These are phyloP conservation scores for Rhamnella rubrinervis DNA, from an alignment of 331 rosid species.

Conservation along the genomic window DNA sequence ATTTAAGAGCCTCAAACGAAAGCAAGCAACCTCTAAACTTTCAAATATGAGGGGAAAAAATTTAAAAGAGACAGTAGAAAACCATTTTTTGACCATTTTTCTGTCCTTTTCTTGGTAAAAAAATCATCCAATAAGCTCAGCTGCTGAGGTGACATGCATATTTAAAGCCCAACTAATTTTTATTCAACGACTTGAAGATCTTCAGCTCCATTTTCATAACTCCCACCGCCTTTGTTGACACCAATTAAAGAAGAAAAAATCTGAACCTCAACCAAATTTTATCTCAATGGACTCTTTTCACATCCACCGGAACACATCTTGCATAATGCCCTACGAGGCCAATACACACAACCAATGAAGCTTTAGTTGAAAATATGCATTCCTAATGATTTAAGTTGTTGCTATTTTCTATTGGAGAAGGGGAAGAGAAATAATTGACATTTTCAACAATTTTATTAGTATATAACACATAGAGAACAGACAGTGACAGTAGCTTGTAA, in stretches of 20 bases:
- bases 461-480: too few relatives aligned
- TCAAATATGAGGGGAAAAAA: background rate
- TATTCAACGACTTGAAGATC: conserved; percentile 9
- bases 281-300: too few relatives aligned
- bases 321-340: too few relatives aligned
- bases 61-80: background rate
- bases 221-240: background rate
- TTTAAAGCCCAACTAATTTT: conserved; percentile 15
- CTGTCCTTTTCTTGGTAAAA: background rate
- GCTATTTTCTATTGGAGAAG: too few relatives aligned
- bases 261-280: background rate
- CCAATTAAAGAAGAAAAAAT: background rate
- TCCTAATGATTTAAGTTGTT: too few relatives aligned
- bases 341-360: too few relatives aligned
- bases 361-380: too few relatives aligned
- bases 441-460: background rate
- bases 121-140: conserved; percentile 1
- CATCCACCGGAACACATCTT: too few relatives aligned
- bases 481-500: background rate
- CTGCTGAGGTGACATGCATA: background rate
- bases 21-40: too few relatives aligned
- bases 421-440: background rate
- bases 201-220: background rate
- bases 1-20: conserved; percentile 8
- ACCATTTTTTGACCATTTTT: too few relatives aligned